Evolutionary conservation across 495 filamentous ascomycete species (phyloP).

Genomic region (Cercophora newfieldiana): DNA sequence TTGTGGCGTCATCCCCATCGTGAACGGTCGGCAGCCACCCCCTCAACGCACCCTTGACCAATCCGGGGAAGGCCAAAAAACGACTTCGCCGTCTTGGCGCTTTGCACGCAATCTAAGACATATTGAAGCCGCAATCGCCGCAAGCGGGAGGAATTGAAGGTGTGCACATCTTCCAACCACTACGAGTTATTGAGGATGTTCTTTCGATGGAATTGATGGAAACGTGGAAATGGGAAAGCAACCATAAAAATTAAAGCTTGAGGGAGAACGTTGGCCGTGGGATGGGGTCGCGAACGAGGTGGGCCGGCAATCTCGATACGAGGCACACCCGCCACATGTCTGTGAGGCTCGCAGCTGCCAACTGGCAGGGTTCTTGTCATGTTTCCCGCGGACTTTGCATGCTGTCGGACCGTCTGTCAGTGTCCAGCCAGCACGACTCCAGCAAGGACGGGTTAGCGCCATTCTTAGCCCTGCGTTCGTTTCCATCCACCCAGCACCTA

Average conservation of each 20-base stretch:
- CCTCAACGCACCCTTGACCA: neutral
- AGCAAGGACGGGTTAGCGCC: neutral
- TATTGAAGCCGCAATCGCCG: conserved; percentile 1
- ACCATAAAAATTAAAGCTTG: neutral
- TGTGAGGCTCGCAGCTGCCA: neutral
- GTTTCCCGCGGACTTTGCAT: neutral
- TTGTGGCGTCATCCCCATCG: conserved; percentile 11
- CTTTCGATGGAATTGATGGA: neutral
- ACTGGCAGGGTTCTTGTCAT: neutral
- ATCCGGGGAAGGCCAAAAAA: neutral
- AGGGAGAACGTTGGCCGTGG: neutral
- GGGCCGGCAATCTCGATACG: neutral
- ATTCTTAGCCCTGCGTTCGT: neutral
- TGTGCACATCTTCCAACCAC: neutral
- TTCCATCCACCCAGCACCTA: neutral
- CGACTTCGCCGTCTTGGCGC: conserved; percentile 4
- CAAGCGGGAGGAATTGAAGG: conserved; percentile 1
- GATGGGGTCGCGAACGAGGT: neutral
- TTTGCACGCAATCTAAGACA: neutral
- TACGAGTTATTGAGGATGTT: no score
- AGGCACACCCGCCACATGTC: neutral
- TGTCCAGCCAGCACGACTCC: neutral
- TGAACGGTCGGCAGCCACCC: conserved; percentile 5
- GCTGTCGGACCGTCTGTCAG: neutral
- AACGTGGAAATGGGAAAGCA: neutral